A percentile compares a stretch with the other conserved stretches of the same genome.
These are phyloP conservation scores for Gorgonomyces haynaldii DNA, from an alignment of 192 early-diverging fungal species.

Conservation along the genomic window DNA sequence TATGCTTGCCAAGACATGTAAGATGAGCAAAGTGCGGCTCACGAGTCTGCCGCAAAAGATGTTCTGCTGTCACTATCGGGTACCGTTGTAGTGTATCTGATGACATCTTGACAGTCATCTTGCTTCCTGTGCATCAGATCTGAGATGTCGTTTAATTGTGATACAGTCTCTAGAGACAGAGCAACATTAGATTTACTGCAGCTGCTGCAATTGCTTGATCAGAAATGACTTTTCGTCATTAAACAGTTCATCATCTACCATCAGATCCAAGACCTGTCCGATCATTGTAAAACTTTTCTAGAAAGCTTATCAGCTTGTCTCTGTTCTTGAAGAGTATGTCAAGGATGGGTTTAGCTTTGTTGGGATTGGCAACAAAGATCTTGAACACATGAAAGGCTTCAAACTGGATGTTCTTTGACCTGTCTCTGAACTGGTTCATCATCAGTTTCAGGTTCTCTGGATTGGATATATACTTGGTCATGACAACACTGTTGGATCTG, in stretches of 20 bases:
- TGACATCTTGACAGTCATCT: too few relatives aligned
- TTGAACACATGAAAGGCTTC: slow-evolving; percentile 99
- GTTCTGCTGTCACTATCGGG: too few relatives aligned
- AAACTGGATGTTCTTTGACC: slow-evolving; percentile 97
- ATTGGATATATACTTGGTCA: slow-evolving; percentile 87
- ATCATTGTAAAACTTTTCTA: slow-evolving; percentile 90
- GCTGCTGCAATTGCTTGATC: slow-evolving; percentile 69
- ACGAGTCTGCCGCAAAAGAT: neutral
- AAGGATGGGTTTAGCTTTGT: slow-evolving; percentile 82
- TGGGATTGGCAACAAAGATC: slow-evolving; percentile 98
- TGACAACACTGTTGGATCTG: slow-evolving; percentile 85
- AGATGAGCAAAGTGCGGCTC: neutral
- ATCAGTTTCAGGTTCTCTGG: slow-evolving; percentile 92
- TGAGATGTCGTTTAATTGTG: too few relatives aligned
- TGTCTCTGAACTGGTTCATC: slow-evolving; percentile 93
- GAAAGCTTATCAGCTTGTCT: slow-evolving; percentile 77
- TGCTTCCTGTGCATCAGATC: too few relatives aligned
- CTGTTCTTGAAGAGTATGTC: slow-evolving; percentile 89
- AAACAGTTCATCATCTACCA: slow-evolving; percentile 92
- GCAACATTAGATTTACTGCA: too few relatives aligned
- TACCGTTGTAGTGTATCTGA: too few relatives aligned
- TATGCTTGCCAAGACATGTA: slow-evolving; percentile 70
- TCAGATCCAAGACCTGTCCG: slow-evolving; percentile 56
- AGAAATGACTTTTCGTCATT: slow-evolving; percentile 97
- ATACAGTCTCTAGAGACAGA: too few relatives aligned